Percentiles rank a stretch among this genome's conserved stretches.
Evolutionary conservation across 768 basidiomycete species (phyloP).

Genomic region (Boletus reticuloceps): DNA sequence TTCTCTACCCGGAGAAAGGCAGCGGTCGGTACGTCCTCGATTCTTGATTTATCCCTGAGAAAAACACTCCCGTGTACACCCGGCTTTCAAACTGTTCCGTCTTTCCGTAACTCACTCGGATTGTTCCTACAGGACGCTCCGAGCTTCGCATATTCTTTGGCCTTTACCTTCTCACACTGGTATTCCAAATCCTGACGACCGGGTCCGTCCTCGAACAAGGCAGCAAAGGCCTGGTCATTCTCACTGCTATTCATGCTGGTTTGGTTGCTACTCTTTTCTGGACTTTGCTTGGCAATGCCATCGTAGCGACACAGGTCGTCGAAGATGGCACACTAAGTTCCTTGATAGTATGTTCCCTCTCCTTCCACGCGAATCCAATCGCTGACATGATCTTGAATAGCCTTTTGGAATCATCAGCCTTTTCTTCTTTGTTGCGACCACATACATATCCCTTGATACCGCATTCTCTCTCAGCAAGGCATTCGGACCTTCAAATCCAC

Average conservation of each 20-base stretch:
- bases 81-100: background rate
- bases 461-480: slow-evolving; percentile 62
- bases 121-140: slow-evolving; percentile 48
- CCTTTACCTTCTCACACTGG: slow-evolving; percentile 68
- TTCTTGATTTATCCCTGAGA: background rate
- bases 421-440: slow-evolving; percentile 66
- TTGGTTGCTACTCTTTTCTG: slow-evolving; percentile 77
- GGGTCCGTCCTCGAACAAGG: slow-evolving; percentile 81
- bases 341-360: slow-evolving; percentile 49
- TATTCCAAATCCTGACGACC: slow-evolving; percentile 78
- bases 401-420: slow-evolving; percentile 58
- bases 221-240: slow-evolving; percentile 58
- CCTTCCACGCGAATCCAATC: background rate
- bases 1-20: slow-evolving; percentile 68
- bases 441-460: slow-evolving; percentile 84
- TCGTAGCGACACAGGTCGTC: slow-evolving; percentile 85
- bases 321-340: slow-evolving; percentile 84
- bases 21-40: slow-evolving; percentile 71
- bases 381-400: slow-evolving; percentile 33
- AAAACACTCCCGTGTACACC: background rate
- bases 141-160: slow-evolving; percentile 68
- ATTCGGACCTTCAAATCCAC: slow-evolving; percentile 60
- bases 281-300: slow-evolving; percentile 69
- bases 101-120: slow-evolving; percentile 1
- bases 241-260: slow-evolving; percentile 80